Evolutionary conservation across 495 filamentous ascomycete species (phyloP).

Genomic region (Hyaloscypha hepaticicola): DNA sequence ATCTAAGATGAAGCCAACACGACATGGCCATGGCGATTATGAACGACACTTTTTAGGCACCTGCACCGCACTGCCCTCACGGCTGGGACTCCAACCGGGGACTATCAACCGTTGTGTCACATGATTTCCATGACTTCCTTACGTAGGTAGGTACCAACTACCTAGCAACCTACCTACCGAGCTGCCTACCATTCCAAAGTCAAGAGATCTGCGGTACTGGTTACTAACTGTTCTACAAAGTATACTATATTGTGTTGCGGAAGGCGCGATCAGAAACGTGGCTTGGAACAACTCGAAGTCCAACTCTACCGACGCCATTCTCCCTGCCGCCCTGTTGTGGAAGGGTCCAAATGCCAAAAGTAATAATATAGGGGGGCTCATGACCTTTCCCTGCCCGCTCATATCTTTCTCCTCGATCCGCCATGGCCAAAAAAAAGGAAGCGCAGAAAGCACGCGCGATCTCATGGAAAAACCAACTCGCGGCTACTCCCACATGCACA

Average conservation of each 20-base stretch:
- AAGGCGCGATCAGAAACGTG: background rate
- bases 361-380: background rate
- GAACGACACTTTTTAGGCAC: no score
- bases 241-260: background rate
- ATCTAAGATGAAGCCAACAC: no score
- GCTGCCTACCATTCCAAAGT: background rate
- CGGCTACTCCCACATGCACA: background rate
- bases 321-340: background rate
- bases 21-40: no score
- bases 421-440: constrained; percentile 4
- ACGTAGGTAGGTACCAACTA: no score
- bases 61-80: no score
- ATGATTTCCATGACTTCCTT: no score
- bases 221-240: no score
- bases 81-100: no score
- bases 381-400: constrained; percentile 2
- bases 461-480: background rate
- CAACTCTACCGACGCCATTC: no score
- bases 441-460: background rate
- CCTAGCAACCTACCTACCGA: no score
- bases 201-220: background rate
- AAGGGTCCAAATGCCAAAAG: background rate
- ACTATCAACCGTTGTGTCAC: no score
- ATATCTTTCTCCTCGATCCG: constrained; percentile 13
- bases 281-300: background rate